Evolutionary conservation across 2,329 filamentous ascomycete genomes (phyloP).

Genomic region (Colletotrichum costaricense): DNA sequence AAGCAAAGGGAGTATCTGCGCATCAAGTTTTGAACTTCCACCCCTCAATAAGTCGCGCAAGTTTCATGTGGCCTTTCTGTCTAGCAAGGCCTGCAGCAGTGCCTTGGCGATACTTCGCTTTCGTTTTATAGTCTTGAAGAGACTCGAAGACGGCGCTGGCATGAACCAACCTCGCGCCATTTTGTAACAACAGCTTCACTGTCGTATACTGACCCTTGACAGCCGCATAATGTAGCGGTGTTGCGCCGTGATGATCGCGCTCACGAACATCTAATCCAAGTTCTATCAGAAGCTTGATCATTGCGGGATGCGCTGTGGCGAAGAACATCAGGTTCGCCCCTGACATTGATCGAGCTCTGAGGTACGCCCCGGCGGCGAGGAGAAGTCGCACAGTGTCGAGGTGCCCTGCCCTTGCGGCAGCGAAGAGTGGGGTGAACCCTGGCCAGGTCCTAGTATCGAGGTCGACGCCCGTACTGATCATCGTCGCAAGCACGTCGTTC

Average conservation of each 20-base stretch:
- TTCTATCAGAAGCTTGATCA: conserved; percentile 39
- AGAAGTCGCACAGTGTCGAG: conserved; percentile 41
- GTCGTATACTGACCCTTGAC: conserved; percentile 37
- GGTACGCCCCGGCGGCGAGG: conserved; percentile 38
- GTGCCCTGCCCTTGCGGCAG: conserved; percentile 41
- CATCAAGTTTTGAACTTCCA: conserved; percentile 32
- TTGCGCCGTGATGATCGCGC: conserved; percentile 40
- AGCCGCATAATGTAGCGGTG: conserved; percentile 42
- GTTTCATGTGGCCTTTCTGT: conserved; percentile 36
- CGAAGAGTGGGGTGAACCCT: conserved; percentile 41
- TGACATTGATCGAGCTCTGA: conserved; percentile 33
- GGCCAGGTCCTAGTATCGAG: conserved; percentile 39
- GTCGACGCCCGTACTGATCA: conserved; percentile 39
- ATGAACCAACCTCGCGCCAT: conserved; percentile 36
- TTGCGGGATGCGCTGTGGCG: conserved; percentile 31
- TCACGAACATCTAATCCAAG: conserved; percentile 38
- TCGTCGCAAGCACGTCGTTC: conserved; percentile 39
- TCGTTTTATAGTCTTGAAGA: conserved; percentile 35
- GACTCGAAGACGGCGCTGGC: conserved; percentile 40
- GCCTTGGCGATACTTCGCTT: conserved; percentile 38
- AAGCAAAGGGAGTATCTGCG: neutral
- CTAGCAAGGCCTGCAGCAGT: conserved; percentile 40
- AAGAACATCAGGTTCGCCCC: conserved; percentile 39
- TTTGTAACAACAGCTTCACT: conserved; percentile 43
- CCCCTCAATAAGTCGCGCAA: conserved; percentile 36